phyloP scores from a whole-genome alignment of 352 stramenopile species.

The Phytophthora hybrid region DNA sequence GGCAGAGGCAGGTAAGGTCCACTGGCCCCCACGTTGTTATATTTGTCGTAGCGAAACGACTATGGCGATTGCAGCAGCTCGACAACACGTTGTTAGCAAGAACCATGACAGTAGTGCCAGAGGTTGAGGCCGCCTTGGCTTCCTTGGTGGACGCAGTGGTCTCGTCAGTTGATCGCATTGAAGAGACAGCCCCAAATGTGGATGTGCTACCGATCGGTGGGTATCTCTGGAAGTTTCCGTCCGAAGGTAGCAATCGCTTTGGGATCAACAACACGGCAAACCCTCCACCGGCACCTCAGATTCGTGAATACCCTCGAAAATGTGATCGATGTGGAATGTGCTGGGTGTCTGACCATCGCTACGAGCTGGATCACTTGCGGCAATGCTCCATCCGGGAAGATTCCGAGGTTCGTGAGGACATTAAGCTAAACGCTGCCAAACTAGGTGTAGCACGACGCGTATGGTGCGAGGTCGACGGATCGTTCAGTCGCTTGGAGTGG shows the following conservation, averaged over 20 bases:
- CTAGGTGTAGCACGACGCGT: slow-evolving; percentile 53
- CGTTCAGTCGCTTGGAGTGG: slow-evolving; percentile 59
- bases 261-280: neutral
- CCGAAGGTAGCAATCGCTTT: slow-evolving; percentile 59
- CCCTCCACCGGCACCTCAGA: slow-evolving; percentile 22
- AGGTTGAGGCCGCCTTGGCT: slow-evolving; percentile 22
- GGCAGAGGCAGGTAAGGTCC: neutral
- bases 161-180: slow-evolving; percentile 3
- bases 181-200: slow-evolving; percentile 5
- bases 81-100: neutral
- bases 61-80: neutral
- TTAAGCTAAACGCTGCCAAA: slow-evolving; percentile 7
- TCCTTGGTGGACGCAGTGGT: slow-evolving; percentile 27
- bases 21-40: slow-evolving; percentile 2
- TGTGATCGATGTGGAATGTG: slow-evolving; percentile 39
- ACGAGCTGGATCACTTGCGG: slow-evolving; percentile 37
- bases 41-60: slow-evolving; percentile 24
- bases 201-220: slow-evolving; percentile 25
- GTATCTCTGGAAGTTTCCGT: slow-evolving; percentile 77
- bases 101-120: slow-evolving; percentile 13
- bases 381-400: slow-evolving; percentile 17
- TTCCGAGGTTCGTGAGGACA: slow-evolving; percentile 1
- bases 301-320: slow-evolving; percentile 42
- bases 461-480: slow-evolving; percentile 64
- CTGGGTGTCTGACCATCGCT: slow-evolving; percentile 47